Base-by-base conservation (phyloP, 139 green algal genomes). In the Pseudopediastrum boryanum region DNA sequence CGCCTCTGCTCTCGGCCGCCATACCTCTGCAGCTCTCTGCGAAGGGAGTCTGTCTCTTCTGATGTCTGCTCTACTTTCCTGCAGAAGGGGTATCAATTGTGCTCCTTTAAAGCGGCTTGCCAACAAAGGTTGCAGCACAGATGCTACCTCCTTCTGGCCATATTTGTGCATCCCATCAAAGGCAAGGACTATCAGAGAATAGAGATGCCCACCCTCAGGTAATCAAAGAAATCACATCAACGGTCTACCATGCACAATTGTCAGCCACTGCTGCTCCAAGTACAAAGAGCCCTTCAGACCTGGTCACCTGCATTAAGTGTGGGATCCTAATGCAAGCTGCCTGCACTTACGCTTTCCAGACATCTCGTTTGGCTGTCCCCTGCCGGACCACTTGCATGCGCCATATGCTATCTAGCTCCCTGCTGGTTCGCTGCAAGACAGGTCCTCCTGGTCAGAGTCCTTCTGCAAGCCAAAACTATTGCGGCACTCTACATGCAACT, bases 61-160 rank as follows among this genome's bases (percentile, higher is more conserved):
- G 77, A 63, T 4, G 97, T 84, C 75, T 94, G 88, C 82, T 97
- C 91, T 58, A 97, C 93, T 78, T 96, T 96, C 21, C 89, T 94
- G 84, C 54, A 50, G n/a, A 13, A 27, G 54, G 48, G 10, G 54
- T 6, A 27, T 64, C n/a, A 7, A 27, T 25, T 9, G 54, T 64
- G 54, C 10, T 25, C 33, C n/a, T 64, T 25, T 9, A 38, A 27
- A 8, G 54, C 5, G 54, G 7, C 5, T 64, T 25, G 7, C n/a
- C 7, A 38, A 38, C n/a, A 7, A 27, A 7, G 54, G 10, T 38
- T 13, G 54, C n/a, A 27, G 7, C 5, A 6, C n/a, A 38, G 33
- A 7, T 25, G 8, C 16, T 58, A 19, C 16, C 48, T 58, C 33
- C 58, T 51, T 16, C 12, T 58, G 35, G 58, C 12, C 21, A 36